These are phyloP conservation scores for Agrocybe chaxingu DNA, from an alignment of 768 basidiomycete genomes.

Conservation along the genomic window DNA sequence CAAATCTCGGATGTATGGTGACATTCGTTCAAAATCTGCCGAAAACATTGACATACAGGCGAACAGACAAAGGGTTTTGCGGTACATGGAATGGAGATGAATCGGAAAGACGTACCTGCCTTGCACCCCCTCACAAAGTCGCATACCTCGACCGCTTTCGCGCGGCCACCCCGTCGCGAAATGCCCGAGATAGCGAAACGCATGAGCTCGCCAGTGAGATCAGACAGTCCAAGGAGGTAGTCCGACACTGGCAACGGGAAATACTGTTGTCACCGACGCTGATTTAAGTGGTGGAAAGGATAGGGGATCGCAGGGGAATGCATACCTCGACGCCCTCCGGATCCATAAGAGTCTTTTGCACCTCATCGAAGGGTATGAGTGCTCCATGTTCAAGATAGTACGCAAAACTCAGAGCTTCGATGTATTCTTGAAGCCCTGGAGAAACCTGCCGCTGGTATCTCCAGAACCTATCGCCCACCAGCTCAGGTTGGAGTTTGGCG, in stretches of 20 bases:
- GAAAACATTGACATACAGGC: background rate
- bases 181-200: slow-evolving; percentile 87
- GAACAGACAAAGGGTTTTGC: background rate
- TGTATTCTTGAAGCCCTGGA: slow-evolving; percentile 90
- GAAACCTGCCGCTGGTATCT: slow-evolving; percentile 71
- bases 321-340: slow-evolving; percentile 63
- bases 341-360: slow-evolving; percentile 63
- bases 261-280: slow-evolving; percentile 42
- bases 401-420: slow-evolving; percentile 88
- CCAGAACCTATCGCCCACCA: slow-evolving; percentile 74
- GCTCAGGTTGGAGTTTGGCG: slow-evolving; percentile 54
- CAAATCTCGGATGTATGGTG: slow-evolving; percentile 67
- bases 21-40: slow-evolving; percentile 73
- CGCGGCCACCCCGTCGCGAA: slow-evolving; percentile 59
- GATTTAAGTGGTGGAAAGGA: slow-evolving; percentile 5
- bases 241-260: slow-evolving; percentile 77
- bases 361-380: slow-evolving; percentile 65
- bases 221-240: slow-evolving; percentile 89
- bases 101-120: slow-evolving; percentile 43
- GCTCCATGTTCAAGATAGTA: slow-evolving; percentile 73
- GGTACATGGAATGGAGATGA: background rate
- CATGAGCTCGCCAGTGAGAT: slow-evolving; percentile 97
- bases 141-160: slow-evolving; percentile 61
- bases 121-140: slow-evolving; percentile 72
- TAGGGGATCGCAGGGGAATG: slow-evolving; percentile 12